Conservation (phyloP, 352 stramenopile genomes). For the Phytophthora uliginosa region DNA sequence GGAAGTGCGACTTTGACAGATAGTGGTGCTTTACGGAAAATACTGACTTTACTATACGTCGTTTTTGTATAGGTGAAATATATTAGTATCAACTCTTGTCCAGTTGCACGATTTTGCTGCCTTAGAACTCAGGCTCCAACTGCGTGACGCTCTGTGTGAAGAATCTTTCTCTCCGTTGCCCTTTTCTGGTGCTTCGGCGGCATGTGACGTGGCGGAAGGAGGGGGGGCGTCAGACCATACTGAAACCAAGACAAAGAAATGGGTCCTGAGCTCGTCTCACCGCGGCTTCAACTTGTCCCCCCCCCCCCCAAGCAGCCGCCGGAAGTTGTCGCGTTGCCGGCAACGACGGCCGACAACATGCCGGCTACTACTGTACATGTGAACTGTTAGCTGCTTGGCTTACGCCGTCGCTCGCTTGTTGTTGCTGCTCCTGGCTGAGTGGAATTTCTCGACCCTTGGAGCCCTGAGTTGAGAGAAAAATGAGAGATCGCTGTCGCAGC, state of each 20-base stretch:
- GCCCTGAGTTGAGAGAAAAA: slow-evolving; percentile 3
- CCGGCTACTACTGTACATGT: not conserved
- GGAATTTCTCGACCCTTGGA: not conserved
- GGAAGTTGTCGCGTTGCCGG: slow-evolving; percentile 21
- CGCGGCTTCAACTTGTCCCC: slow-evolving; percentile 25
- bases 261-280: slow-evolving; percentile 22
- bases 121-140: not conserved
- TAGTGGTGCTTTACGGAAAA: not conserved
- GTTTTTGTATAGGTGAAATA: not conserved
- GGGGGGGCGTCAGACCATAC: slow-evolving; percentile 19
- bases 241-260: slow-evolving; percentile 28
- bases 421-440: not conserved
- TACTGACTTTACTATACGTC: not conserved
- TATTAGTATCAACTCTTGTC: not conserved
- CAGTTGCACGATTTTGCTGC: not conserved
- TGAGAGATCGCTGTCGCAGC: not conserved
- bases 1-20: slow-evolving; percentile 1
- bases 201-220: slow-evolving; percentile 37
- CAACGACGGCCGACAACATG: not conserved
- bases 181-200: slow-evolving; percentile 29
- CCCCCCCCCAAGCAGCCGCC: slow-evolving; percentile 6
- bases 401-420: not conserved
- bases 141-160: not conserved
- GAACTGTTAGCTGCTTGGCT: not conserved
- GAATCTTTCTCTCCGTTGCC: not conserved